Conservation (phyloP, 1,284 basidiomycete species). For the Fistulinella staudtii region DNA sequence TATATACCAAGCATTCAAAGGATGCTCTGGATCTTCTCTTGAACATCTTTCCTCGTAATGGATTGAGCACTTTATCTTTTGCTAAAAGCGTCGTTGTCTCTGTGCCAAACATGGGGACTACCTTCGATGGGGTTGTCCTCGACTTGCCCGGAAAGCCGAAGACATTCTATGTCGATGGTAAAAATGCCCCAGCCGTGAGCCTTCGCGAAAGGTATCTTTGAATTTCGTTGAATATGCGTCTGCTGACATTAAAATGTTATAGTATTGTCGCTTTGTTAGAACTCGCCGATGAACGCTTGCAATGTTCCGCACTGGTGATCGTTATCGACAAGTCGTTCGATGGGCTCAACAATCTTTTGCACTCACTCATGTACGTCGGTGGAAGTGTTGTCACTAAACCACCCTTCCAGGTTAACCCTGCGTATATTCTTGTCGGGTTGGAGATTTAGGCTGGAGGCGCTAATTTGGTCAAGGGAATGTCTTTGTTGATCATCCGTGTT, state of each 20-base stretch:
- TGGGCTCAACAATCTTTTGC: constrained; percentile 58
- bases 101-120: constrained; percentile 57
- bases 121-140: constrained; percentile 74
- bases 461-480: constrained; percentile 31
- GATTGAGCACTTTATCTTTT: constrained; percentile 59
- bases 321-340: constrained; percentile 60
- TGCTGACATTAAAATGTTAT: constrained; percentile 8
- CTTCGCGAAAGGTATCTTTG: constrained; percentile 67
- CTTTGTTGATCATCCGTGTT: constrained; percentile 15
- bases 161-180: constrained; percentile 77
- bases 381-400: constrained; percentile 74
- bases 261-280: constrained; percentile 82
- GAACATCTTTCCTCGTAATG: constrained; percentile 68
- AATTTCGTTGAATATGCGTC: constrained; percentile 1
- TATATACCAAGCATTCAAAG: constrained; percentile 41
- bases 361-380: constrained; percentile 81
- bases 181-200: constrained; percentile 70
- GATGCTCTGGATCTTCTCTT: constrained; percentile 73
- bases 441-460: constrained; percentile 48
- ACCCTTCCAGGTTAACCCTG: constrained; percentile 64
- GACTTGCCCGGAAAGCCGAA: constrained; percentile 65
- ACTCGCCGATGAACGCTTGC: constrained; percentile 73
- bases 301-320: constrained; percentile 74
- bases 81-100: constrained; percentile 71
- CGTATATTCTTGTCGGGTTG: constrained; percentile 72